Evolutionary conservation across 2,329 filamentous ascomycete species (phyloP), one percentile per base, ranked within the genome.

Genomic region (Fusarium xyrophilum): DNA sequence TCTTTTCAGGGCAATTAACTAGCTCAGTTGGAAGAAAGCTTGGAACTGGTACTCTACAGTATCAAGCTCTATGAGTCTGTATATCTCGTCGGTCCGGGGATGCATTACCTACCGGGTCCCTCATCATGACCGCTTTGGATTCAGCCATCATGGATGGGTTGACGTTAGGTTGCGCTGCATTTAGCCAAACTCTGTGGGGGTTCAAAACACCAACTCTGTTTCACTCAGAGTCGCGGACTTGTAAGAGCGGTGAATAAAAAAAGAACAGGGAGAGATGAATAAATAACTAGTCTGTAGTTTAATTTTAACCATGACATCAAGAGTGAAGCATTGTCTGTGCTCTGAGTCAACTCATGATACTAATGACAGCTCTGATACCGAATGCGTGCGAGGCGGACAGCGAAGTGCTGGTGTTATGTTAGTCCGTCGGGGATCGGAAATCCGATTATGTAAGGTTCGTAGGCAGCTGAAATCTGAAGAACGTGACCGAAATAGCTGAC

Each of bases 401-500:
- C 14, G 14, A 28, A 5, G 13, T 25, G 17, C 17, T 28, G 27
- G 51, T 54, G 21, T 25, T 50, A 50, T 40, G 21, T 56, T 62
- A 58, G 56, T 61, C 56, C 63, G 50, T 9, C 30, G 30, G 35
- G 25, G 19, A 6, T n/a, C 46, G 46, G 46, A 15, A 3, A 2
- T n/a, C 28, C 25, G 58, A 43, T 68, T 68, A 68, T 51, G 47
- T 65, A 68, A 68, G 36, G 28, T 19, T 8, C 3, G 1, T 42
- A 52, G 64, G 42, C 53, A 63, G 39, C 48, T 38, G 17, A 53
- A n/a, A 21, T 19, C 52, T 48, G 43, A 73, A 69, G 73, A 75
- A 75, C 55, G 56, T 69, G 60, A 65, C 69, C 71, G 72, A 75
- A 75, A 27, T 51, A 43, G 73, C 73, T 75, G 73, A 75, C 73